Evolutionary conservation across 2,329 filamentous ascomycete genomes (phyloP), one percentile per base, ranked within the genome.

Genomic region (Teratosphaeria pseudoeucalypti): DNA sequence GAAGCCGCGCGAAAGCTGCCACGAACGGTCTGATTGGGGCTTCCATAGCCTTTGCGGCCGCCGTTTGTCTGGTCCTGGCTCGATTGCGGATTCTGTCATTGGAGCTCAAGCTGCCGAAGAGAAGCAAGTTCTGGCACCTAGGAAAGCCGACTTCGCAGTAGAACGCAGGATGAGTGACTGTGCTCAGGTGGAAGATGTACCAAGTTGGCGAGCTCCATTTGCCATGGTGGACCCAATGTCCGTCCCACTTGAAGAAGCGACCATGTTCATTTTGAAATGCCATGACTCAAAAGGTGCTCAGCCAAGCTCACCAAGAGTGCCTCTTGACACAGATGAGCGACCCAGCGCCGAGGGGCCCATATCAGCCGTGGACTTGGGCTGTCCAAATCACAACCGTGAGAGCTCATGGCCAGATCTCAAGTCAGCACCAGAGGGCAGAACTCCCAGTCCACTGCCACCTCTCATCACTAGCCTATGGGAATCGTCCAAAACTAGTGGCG

Each of bases 171-270:
- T 12, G 23, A 10, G 19, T 12, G 10, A 5, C 19, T 29, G 3
- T 34, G 6, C 14, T 12, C 12, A 11, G 6, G 12, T 26, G 26
- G 5, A 37, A 11, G 19, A 19, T 37, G 49, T 54, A n/a, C 47
- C 56, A 32, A 53, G 54, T 19, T 52, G 34, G 54, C 23, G 12
- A 19, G 37, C 58, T 6, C 52, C 26, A 4, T 16, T 60, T 32
- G 55, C 34, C 12, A 34, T 52, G 12, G 47, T 55, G 23, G 60
- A 61, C 26, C 57, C 57, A 5, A 52, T 61, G 54, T 57, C 57
- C 7, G 27, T 59, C 26, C 37, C 49, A n/a, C 57, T 61, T 16
- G 60, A 61, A n/a, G 52, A 54, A 10, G 60, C 60, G 12, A 59
- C 57, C 2, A 55, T 53, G 11, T 10, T 59, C 27, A 59, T 61